Percentiles rank a stretch among this genome's conserved stretches.
phyloP scores from a whole-genome alignment of 352 stramenopile genomes.

The Globisporangium middletonii region DNA sequence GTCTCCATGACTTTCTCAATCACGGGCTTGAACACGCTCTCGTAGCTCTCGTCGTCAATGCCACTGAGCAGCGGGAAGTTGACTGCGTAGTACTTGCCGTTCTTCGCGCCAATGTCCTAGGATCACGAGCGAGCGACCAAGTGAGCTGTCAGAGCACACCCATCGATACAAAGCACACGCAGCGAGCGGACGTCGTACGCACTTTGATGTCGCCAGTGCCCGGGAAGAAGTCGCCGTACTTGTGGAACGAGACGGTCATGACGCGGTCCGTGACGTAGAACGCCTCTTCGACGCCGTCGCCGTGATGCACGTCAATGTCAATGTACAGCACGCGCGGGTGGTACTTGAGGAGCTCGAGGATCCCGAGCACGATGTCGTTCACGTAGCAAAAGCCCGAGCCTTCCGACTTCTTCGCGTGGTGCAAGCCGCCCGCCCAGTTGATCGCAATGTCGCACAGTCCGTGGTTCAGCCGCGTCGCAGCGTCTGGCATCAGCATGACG shows the following conservation, averaged over 20 bases:
- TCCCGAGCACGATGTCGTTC: constrained; percentile 98
- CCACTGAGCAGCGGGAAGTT: constrained; percentile 98
- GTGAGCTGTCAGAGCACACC: constrained; percentile 23
- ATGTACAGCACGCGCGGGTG: constrained; percentile 98
- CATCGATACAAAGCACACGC: too few species aligned
- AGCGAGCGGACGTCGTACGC: not conserved
- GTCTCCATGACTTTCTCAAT: constrained; percentile 97
- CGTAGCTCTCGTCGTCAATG: constrained; percentile 97
- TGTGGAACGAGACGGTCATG: constrained; percentile 98
- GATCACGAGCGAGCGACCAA: not conserved
- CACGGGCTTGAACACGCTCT: constrained; percentile 85
- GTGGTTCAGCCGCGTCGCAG: constrained; percentile 96
- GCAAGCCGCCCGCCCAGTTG: constrained; percentile 97
- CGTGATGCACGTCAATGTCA: constrained; percentile 99
- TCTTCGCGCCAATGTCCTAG: constrained; percentile 70
- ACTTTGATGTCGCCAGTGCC: constrained; percentile 87
- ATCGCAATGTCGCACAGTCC: constrained; percentile 97
- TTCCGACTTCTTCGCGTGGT: constrained; percentile 99
- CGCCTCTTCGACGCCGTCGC: constrained; percentile 97
- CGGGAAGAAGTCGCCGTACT: constrained; percentile 99
- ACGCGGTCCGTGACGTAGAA: constrained; percentile 99
- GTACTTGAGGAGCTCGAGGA: constrained; percentile 97
- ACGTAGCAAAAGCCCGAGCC: constrained; percentile 99
- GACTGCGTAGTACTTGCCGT: constrained; percentile 98
- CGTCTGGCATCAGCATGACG: constrained; percentile 56